phyloP scores from a whole-genome alignment of 164 flowering plant genomes.

The Chloranthus sessilifolius region DNA sequence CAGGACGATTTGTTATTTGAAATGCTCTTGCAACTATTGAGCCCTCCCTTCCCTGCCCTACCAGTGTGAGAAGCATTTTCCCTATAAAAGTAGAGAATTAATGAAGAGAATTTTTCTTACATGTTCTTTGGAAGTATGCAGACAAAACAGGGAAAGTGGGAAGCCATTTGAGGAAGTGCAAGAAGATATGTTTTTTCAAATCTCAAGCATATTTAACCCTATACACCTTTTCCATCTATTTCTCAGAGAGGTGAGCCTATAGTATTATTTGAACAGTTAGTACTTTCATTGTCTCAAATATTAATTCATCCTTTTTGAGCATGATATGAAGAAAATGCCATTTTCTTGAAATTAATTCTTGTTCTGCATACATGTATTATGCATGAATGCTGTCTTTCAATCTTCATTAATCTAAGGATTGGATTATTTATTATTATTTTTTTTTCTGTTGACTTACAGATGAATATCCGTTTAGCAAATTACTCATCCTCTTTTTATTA shows the following conservation, averaged over 20 bases:
- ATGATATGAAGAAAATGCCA: background rate
- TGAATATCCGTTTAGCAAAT: background rate
- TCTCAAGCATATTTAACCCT: constrained; percentile 63
- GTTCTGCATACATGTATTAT: background rate
- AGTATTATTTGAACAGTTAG: no score
- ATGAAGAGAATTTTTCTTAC: background rate
- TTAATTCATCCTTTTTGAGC: background rate
- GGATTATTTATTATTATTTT: background rate
- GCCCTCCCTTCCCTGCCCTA: constrained; percentile 21
- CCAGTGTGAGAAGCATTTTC: constrained; percentile 38
- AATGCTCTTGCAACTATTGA: constrained; percentile 62
- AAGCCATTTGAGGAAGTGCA: constrained; percentile 23
- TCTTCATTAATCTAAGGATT: background rate
- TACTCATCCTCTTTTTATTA: background rate
- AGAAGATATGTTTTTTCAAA: constrained; percentile 29
- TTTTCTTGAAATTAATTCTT: background rate
- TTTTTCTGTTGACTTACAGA: background rate
- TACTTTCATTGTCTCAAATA: background rate
- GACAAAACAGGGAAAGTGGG: constrained; percentile 10
- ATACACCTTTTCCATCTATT: constrained; percentile 62
- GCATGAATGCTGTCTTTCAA: background rate
- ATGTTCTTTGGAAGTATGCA: constrained; percentile 11
- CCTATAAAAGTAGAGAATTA: constrained; percentile 1
- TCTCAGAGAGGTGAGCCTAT: constrained; percentile 59
- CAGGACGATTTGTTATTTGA: constrained; percentile 85